A percentile compares a stretch with the other conserved stretches of the same genome.
These are phyloP conservation scores for Phyllosticta citribraziliensis DNA, from an alignment of 2,329 filamentous ascomycete genomes.

Conservation along the genomic window DNA sequence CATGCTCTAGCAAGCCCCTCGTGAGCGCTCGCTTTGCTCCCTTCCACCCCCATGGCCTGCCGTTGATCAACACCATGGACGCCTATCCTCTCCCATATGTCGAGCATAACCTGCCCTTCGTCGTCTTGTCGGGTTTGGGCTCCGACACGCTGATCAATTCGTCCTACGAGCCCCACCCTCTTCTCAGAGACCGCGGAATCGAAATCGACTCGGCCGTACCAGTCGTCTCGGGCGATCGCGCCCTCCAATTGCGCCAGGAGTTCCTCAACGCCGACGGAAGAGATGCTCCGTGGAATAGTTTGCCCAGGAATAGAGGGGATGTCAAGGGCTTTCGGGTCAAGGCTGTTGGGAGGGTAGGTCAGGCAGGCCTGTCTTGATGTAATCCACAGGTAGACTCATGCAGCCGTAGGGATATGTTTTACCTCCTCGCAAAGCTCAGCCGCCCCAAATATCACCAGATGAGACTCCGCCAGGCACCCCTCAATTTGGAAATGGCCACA, in stretches of 20 bases:
- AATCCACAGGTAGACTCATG: slow-evolving; percentile 17
- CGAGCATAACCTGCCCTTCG: slow-evolving; percentile 74
- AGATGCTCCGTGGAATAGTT: slow-evolving; percentile 53
- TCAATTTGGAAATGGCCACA: slow-evolving; percentile 37
- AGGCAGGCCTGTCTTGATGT: slow-evolving; percentile 18
- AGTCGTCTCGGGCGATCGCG: slow-evolving; percentile 54
- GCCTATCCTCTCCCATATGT: slow-evolving; percentile 71
- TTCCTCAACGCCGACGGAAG: slow-evolving; percentile 58
- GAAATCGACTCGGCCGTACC: slow-evolving; percentile 63
- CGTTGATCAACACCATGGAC: slow-evolving; percentile 49
- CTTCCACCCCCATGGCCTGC: slow-evolving; percentile 1
- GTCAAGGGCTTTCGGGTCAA: slow-evolving; percentile 56
- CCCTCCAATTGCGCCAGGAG: slow-evolving; percentile 54
- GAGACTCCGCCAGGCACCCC: slow-evolving; percentile 42
- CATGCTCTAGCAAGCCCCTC: slow-evolving; percentile 1
- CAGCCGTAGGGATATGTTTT: slow-evolving; percentile 42
- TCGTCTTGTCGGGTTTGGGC: slow-evolving; percentile 70
- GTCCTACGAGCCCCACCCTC: slow-evolving; percentile 30
- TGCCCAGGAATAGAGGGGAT: slow-evolving; percentile 36
- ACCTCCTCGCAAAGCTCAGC: slow-evolving; percentile 53
- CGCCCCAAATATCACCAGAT: slow-evolving; percentile 42
- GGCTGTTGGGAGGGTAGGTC: slow-evolving; percentile 70
- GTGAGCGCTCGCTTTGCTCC: neutral
- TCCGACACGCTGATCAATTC: slow-evolving; percentile 17
- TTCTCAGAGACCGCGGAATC: slow-evolving; percentile 35